Evolutionary conservation across 1,284 basidiomycete species (phyloP), one percentile per base, ranked within the genome.

Genomic region (Rhodotorula mucilaginosa): DNA sequence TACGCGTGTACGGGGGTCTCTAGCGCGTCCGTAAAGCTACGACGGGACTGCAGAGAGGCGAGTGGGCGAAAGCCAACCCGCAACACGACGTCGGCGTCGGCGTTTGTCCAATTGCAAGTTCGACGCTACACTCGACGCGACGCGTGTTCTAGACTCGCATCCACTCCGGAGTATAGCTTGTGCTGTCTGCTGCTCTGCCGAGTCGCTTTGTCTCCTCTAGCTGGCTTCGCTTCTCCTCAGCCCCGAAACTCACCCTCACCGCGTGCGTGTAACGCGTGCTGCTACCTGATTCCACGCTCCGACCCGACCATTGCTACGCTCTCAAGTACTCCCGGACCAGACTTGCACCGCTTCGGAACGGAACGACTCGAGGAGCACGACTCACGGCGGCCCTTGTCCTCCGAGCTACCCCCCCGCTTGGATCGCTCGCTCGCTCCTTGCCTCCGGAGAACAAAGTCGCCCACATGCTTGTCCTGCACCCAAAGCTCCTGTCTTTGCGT

Each of bases 1-100:
- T 29, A 39, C 34, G 18, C 26, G 48, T 44, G 29, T 44, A 34
- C 23, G 56, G n/a, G 54, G 26, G 64, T 63, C 70, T 72, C 70
- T 65, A 49, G 57, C 59, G 47, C 34, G 70, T 72, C 58, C 70
- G 52, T 62, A 61, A 60, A 72, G 64, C 70, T 68, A 72, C 70
- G 70, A 72, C 63, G 64, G 63, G 70, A 64, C 67, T 51, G 64
- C 59, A 58, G 67, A 71, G 70, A 68, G 26, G 51, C 19, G 44
- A 52, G 68, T 47, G 39, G 57, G 18, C 26, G 46, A 16, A 31
- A 51, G 12, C 49, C n/a, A 16, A 48, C 49, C 19, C 23, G 12
- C 34, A 8, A 34, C 34, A 12, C 39, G 39, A 44, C 3, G 19
- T 46, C 19, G 18, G 23, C 58, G 34, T 15, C 58, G 18, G 23